Evolutionary conservation across 163 green algal genomes (phyloP).

Genomic region (Prototheca cutis): DNA sequence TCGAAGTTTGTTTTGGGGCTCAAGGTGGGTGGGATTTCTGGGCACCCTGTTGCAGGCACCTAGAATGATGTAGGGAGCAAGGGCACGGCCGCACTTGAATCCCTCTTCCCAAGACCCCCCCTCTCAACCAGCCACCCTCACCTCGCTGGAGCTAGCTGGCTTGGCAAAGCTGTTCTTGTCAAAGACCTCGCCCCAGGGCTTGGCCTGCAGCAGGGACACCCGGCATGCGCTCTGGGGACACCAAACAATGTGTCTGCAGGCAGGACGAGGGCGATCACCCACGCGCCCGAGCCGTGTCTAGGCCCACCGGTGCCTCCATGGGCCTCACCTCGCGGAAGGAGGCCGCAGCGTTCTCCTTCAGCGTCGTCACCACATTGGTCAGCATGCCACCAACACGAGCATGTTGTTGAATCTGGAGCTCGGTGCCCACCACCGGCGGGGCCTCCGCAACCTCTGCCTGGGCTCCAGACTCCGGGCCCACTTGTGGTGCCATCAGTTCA

Average conservation of each 20-base stretch:
- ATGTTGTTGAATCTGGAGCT: too few species aligned
- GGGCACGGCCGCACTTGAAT: not conserved
- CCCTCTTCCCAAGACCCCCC: not conserved
- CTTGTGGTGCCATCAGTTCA: too few species aligned
- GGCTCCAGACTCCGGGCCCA: too few species aligned
- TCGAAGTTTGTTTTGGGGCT: not conserved
- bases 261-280: not conserved
- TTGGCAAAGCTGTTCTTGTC: slow-evolving; percentile 66
- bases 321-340: slow-evolving; percentile 18
- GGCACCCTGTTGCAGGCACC: not conserved
- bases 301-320: not conserved
- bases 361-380: not conserved
- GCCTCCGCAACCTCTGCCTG: too few species aligned
- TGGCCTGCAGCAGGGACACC: slow-evolving; percentile 50
- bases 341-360: slow-evolving; percentile 11
- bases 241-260: too few species aligned
- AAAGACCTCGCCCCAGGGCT: slow-evolving; percentile 70
- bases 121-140: slow-evolving; percentile 4
- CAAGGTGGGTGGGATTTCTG: not conserved
- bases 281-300: not conserved
- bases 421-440: too few species aligned
- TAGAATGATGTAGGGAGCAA: too few species aligned
- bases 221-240: too few species aligned
- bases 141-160: slow-evolving; percentile 51
- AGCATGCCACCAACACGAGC: not conserved